Percentiles rank a stretch among this genome's conserved stretches.
phyloP scores from a whole-genome alignment of 1,284 basidiomycete genomes.

The Xerocomus amazonicus region DNA sequence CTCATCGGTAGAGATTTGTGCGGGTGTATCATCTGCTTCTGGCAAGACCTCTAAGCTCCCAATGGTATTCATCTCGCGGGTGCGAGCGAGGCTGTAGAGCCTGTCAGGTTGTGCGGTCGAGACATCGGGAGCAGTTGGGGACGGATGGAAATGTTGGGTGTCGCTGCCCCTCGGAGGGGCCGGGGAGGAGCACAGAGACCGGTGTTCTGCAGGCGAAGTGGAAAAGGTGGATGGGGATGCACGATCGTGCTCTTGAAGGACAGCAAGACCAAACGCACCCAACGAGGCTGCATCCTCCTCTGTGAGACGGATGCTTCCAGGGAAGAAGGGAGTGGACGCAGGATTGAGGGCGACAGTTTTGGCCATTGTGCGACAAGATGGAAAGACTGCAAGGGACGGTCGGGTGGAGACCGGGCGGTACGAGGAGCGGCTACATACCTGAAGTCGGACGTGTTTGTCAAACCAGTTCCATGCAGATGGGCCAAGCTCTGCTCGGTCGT shows the following conservation, averaged over 20 bases:
- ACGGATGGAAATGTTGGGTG: slow-evolving; percentile 27
- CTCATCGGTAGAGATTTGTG: slow-evolving; percentile 23
- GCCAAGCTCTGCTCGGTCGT: not conserved
- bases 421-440: slow-evolving; percentile 17
- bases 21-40: slow-evolving; percentile 49
- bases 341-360: slow-evolving; percentile 74
- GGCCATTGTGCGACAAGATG: slow-evolving; percentile 49
- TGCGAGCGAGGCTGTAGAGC: slow-evolving; percentile 39
- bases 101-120: slow-evolving; percentile 46
- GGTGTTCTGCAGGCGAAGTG: slow-evolving; percentile 58
- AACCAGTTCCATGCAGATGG: slow-evolving; percentile 28
- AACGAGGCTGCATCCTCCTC: slow-evolving; percentile 46
- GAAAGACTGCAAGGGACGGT: slow-evolving; percentile 10
- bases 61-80: slow-evolving; percentile 49
- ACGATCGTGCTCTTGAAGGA: slow-evolving; percentile 53
- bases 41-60: slow-evolving; percentile 51
- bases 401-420: slow-evolving; percentile 3
- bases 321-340: slow-evolving; percentile 78
- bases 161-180: slow-evolving; percentile 28
- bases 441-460: slow-evolving; percentile 14
- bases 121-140: slow-evolving; percentile 38
- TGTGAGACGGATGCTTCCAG: slow-evolving; percentile 53
- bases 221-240: slow-evolving; percentile 54
- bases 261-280: slow-evolving; percentile 42
- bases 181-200: slow-evolving; percentile 66